These are phyloP conservation scores for Theobroma grandiflorum DNA, from an alignment of 441 rosid genomes.

Conservation along the genomic window DNA sequence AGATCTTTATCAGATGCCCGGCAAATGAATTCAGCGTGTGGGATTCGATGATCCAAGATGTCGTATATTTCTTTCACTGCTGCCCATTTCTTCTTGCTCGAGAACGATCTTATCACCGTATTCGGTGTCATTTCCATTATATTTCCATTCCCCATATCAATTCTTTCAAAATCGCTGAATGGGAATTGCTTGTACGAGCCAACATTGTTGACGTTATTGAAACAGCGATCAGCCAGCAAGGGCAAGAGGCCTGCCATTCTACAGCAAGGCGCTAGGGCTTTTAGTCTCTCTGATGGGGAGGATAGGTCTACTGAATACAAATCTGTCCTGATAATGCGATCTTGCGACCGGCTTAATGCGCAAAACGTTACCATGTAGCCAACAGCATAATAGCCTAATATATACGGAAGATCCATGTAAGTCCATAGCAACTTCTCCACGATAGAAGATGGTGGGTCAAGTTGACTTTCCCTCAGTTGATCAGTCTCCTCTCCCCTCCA, in stretches of 20 bases:
- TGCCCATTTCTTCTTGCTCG: conserved; percentile 67
- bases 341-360: conserved; percentile 71
- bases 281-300: conserved; percentile 66
- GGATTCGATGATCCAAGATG: conserved; percentile 77
- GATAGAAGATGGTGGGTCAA: conserved; percentile 68
- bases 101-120: conserved; percentile 61
- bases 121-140: conserved; percentile 76
- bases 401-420: conserved; percentile 80
- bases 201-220: conserved; percentile 34
- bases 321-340: conserved; percentile 72
- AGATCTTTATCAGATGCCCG: conserved; percentile 62
- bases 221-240: conserved; percentile 73
- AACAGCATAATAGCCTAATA: conserved; percentile 83
- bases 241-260: conserved; percentile 80
- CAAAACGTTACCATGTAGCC: conserved; percentile 80
- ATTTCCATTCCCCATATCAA: conserved; percentile 49
- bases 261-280: conserved; percentile 83
- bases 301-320: conserved; percentile 72
- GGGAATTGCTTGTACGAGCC: conserved; percentile 43
- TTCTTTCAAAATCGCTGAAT: conserved; percentile 83
- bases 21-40: conserved; percentile 72
- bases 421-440: conserved; percentile 87
- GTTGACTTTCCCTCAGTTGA: conserved; percentile 60
- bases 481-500: conserved; percentile 97
- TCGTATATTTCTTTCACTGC: conserved; percentile 82